Evolutionary conservation across 2,329 filamentous ascomycete genomes (phyloP).

Genomic region (Chaetomium globosum): DNA sequence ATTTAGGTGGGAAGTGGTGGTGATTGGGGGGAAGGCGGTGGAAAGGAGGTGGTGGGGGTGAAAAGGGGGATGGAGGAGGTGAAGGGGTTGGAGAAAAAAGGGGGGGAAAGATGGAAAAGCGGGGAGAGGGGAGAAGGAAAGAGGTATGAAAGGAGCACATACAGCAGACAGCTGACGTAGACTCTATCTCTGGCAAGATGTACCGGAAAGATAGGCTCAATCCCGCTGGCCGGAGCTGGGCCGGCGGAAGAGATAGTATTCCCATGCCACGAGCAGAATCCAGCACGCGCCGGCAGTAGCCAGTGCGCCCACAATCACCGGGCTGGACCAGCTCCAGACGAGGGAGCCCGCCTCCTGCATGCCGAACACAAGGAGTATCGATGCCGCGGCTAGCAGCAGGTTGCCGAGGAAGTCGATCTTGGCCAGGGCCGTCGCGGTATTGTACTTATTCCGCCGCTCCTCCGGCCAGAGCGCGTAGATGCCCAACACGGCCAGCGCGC

Average conservation of each 20-base stretch:
- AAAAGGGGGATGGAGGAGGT: background rate
- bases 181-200: constrained; percentile 52
- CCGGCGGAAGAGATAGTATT: constrained; percentile 49
- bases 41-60: background rate
- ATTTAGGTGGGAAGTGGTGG: no score
- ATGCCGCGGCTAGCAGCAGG: constrained; percentile 54
- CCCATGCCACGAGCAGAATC: constrained; percentile 55
- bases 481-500: constrained; percentile 49
- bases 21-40: background rate
- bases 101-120: background rate
- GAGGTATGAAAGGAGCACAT: constrained; percentile 34
- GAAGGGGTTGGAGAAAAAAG: background rate
- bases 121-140: constrained; percentile 1
- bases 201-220: constrained; percentile 60
- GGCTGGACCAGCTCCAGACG: constrained; percentile 55
- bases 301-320: constrained; percentile 54
- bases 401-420: constrained; percentile 58
- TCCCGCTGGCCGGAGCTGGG: constrained; percentile 39
- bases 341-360: constrained; percentile 60
- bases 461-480: constrained; percentile 46
- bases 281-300: constrained; percentile 53
- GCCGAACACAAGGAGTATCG: constrained; percentile 58
- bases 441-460: constrained; percentile 35
- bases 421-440: constrained; percentile 48
- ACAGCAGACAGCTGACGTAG: constrained; percentile 56